These are phyloP conservation scores for Penicillium rolfsii DNA, from an alignment of 2,329 filamentous ascomycete species.

Conservation along the genomic window DNA sequence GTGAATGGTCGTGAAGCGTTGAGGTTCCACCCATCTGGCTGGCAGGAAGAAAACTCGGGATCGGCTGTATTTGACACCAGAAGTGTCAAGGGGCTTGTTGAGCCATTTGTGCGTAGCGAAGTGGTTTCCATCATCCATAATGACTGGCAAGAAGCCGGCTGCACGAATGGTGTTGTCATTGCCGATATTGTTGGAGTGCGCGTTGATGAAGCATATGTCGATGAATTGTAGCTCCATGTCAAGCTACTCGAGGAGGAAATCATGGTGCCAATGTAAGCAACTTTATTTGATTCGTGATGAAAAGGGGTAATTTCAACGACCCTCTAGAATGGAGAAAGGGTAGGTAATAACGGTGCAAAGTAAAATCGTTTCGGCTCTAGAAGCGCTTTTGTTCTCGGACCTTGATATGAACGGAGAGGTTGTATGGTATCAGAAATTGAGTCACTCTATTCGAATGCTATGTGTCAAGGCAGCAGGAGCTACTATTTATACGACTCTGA, in stretches of 20 bases:
- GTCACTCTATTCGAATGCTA: neutral
- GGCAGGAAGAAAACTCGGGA: neutral
- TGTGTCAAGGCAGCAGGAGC: neutral
- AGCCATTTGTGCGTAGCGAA: neutral
- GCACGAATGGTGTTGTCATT: neutral
- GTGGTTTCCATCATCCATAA: neutral
- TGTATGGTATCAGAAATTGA: neutral
- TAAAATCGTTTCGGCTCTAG: neutral
- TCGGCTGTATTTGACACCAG: neutral
- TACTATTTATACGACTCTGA: neutral
- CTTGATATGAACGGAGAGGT: neutral
- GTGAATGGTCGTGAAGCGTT: neutral
- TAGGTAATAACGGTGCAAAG: neutral
- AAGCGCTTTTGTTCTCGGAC: neutral
- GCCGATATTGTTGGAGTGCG: neutral
- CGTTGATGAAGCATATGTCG: neutral
- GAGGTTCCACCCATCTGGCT: neutral
- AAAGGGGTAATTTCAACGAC: neutral
- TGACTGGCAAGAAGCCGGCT: neutral
- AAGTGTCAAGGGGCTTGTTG: neutral
- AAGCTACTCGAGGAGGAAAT: neutral
- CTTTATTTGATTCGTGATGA: neutral
- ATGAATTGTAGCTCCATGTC: neutral
- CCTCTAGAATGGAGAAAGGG: neutral
- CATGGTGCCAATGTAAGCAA: neutral